These are phyloP conservation scores for Pittosporum tobira DNA, from an alignment of 129 eudicot genomes.

Conservation along the genomic window DNA sequence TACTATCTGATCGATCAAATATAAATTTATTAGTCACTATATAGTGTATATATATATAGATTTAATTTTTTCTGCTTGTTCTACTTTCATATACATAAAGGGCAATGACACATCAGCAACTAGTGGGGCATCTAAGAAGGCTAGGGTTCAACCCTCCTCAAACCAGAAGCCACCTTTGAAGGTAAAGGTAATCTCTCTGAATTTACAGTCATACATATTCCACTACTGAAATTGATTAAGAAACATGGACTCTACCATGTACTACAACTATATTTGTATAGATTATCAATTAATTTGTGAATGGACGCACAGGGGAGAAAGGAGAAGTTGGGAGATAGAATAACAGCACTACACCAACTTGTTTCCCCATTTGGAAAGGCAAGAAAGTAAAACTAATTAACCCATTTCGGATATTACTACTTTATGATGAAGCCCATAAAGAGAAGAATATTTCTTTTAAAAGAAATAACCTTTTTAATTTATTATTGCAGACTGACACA, in stretches of 20 bases:
- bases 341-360: constrained; percentile 27
- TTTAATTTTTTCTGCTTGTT: no score
- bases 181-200: constrained; percentile 9
- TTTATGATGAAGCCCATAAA: background rate
- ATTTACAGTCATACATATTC: no score
- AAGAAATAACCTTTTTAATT: no score
- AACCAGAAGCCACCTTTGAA: constrained; percentile 9
- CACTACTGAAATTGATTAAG: background rate
- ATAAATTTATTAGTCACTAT: no score
- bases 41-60: no score
- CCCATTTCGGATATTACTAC: background rate
- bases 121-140: constrained; percentile 11
- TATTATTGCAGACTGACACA: constrained; percentile 20
- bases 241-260: no score
- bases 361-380: constrained; percentile 99
- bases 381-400: background rate
- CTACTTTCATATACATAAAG: no score
- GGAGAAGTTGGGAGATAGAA: constrained; percentile 26
- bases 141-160: constrained; percentile 14
- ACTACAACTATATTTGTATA: background rate
- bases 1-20: no score
- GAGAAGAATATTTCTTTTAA: no score
- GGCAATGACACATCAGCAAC: constrained; percentile 7
- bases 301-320: constrained; percentile 13
- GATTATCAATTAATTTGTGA: background rate